Conservation (phyloP, 441 rosid species). For the Pelargonium fulgidum region DNA sequence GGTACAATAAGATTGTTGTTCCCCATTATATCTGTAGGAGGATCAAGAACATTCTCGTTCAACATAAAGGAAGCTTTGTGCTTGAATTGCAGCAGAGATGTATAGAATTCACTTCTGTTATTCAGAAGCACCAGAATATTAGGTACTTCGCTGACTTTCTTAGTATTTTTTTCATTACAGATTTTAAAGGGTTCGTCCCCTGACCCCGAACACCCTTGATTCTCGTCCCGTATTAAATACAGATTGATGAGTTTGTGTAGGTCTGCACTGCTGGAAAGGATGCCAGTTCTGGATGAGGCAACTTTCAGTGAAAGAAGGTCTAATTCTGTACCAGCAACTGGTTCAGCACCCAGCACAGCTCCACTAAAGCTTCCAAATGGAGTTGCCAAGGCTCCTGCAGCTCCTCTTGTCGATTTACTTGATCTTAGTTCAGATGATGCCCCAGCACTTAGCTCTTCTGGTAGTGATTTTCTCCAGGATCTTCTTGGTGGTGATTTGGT, state of each 20-base stretch:
- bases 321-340: slow-evolving; percentile 60
- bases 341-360: slow-evolving; percentile 47
- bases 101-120: slow-evolving; percentile 80
- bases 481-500: slow-evolving; percentile 72
- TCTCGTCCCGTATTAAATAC: slow-evolving; percentile 11
- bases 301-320: slow-evolving; percentile 83
- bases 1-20: slow-evolving; percentile 11
- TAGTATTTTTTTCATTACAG: slow-evolving; percentile 16
- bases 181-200: slow-evolving; percentile 8
- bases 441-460: slow-evolving; percentile 72
- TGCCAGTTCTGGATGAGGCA: slow-evolving; percentile 98
- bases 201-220: too few relatives aligned
- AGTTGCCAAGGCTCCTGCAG: slow-evolving; percentile 56
- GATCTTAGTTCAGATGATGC: slow-evolving; percentile 77
- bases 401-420: slow-evolving; percentile 84
- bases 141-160: slow-evolving; percentile 38
- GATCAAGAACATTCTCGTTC: slow-evolving; percentile 54
- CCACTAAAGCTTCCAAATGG: slow-evolving; percentile 85
- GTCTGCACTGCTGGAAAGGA: slow-evolving; percentile 88
- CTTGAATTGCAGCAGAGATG: slow-evolving; percentile 99
- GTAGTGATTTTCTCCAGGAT: slow-evolving; percentile 83
- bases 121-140: slow-evolving; percentile 80
- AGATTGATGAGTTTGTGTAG: slow-evolving; percentile 43
- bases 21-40: slow-evolving; percentile 48
- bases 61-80: slow-evolving; percentile 75